These are phyloP conservation scores for Blastocystis sp. DNA, from an alignment of 352 stramenopile species.

Conservation along the genomic window DNA sequence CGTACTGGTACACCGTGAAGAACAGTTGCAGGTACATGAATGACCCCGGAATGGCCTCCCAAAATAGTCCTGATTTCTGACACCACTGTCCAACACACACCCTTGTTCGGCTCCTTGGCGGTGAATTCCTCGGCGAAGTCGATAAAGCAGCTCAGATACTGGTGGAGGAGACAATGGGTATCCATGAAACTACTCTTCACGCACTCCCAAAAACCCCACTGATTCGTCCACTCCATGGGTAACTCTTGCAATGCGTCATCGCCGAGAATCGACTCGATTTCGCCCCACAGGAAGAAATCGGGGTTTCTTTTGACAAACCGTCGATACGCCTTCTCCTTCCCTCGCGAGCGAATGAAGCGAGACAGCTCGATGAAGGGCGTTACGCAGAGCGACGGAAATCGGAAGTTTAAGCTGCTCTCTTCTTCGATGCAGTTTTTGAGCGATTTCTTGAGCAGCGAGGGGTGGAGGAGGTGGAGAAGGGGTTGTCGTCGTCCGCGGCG, in stretches of 20 bases:
- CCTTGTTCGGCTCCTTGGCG: neutral
- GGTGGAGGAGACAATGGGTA: slow-evolving; percentile 5
- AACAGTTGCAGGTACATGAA: slow-evolving; percentile 59
- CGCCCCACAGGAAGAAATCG: slow-evolving; percentile 52
- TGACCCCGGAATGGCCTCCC: slow-evolving; percentile 34
- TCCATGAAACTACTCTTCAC: slow-evolving; percentile 1
- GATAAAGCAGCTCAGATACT: slow-evolving; percentile 49
- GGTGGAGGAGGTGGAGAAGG: slow-evolving; percentile 32
- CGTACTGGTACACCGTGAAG: slow-evolving; percentile 52
- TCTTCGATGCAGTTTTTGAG: slow-evolving; percentile 14
- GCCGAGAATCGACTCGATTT: neutral
- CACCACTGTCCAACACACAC: neutral
- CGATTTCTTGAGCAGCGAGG: slow-evolving; percentile 12
- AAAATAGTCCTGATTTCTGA: slow-evolving; percentile 23
- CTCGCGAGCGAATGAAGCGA: slow-evolving; percentile 7
- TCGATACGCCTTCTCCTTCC: neutral
- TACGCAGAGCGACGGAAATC: slow-evolving; percentile 52
- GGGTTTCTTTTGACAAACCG: slow-evolving; percentile 25
- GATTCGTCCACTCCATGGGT: slow-evolving; percentile 19
- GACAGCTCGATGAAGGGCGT: slow-evolving; percentile 55
- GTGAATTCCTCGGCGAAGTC: slow-evolving; percentile 44
- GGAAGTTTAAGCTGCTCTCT: neutral
- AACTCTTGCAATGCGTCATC: slow-evolving; percentile 20
- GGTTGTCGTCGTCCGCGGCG: slow-evolving; percentile 37
- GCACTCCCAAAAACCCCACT: neutral